Base-by-base conservation (phyloP, 75 land plant species). In the Sequoiadendron giganteum region DNA sequence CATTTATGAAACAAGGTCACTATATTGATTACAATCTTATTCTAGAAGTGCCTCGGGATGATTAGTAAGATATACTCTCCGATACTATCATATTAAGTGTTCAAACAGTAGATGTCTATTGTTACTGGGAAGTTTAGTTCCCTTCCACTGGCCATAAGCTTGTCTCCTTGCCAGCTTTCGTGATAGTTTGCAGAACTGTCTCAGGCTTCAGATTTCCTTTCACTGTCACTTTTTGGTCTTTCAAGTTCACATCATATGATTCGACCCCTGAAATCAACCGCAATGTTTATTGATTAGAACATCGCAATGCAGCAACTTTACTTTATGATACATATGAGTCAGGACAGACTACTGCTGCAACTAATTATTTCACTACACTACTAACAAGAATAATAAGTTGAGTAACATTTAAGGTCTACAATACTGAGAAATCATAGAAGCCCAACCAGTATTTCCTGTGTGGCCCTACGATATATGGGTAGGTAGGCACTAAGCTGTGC, bases 201-300 rank as follows among this genome's bases (percentile, higher is more conserved):
- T 87, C 79, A 7, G 89, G 91, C 42, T 87, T 80, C 7, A 90
- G n/a, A 58, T 79, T 86, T 15, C 92, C 90, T 78, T 32, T 89
- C 21, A 90, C 91, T 40, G 90, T 90, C 25, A 90, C 92, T 73
- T 88, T 90, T 65, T 91, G 91, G 34, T 83, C 43, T 45, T 87
- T 61, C 65, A 91, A 88, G 55, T 90, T 87, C 54, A 91, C 83
- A 43, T 87, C 86, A 61, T 87, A 88, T 25, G 88, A 83, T 30
- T 90, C 83, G 7, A 86, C 87, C 28, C 92, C 92, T 91, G 88
- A 70, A 32, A 79, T 18, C 38, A 79, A 34, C 38, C 38, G 5
- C 16, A 79, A 79, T 36, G 10, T 36, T 36, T 79, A 7, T 14
- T 79, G 36, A 79, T 34, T 15, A 32, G 40, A 34, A 79, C 21